phyloP scores from a whole-genome alignment of 345 rosid genomes.

The Brassica nigra region DNA sequence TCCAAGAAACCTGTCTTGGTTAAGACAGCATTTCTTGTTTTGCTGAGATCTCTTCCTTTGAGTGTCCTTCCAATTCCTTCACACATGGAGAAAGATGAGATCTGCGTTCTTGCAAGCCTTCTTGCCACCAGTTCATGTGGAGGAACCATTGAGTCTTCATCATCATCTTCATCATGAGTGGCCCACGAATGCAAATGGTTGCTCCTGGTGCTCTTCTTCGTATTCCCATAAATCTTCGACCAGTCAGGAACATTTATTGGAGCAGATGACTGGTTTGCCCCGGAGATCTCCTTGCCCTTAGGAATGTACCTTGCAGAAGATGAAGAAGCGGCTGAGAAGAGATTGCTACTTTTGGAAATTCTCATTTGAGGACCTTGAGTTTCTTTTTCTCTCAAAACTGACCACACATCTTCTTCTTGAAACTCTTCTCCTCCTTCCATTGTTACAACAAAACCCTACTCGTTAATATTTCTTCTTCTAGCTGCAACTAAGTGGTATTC shows the following conservation, averaged over 20 bases:
- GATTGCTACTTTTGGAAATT: slow-evolving; percentile 39
- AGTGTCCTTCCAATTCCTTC: slow-evolving; percentile 89
- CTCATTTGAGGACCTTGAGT: slow-evolving; percentile 46
- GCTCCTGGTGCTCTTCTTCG: slow-evolving; percentile 17
- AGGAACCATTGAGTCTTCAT: slow-evolving; percentile 61
- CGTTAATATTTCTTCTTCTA: slow-evolving; percentile 15
- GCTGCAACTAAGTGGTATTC: slow-evolving; percentile 16
- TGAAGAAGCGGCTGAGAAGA: slow-evolving; percentile 44
- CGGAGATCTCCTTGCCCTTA: slow-evolving; percentile 21
- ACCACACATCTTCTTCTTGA: slow-evolving; percentile 77
- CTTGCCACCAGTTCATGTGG: slow-evolving; percentile 82
- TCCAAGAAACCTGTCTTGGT: slow-evolving; percentile 81
- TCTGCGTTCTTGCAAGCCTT: slow-evolving; percentile 52
- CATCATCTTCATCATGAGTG: slow-evolving; percentile 44
- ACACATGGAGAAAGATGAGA: slow-evolving; percentile 67
- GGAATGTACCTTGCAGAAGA: slow-evolving; percentile 40
- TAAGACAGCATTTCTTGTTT: slow-evolving; percentile 69
- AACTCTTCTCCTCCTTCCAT: slow-evolving; percentile 55
- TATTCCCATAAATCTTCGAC: slow-evolving; percentile 76
- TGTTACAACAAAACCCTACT: slow-evolving; percentile 32
- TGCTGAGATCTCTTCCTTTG: slow-evolving; percentile 82
- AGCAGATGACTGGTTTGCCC: slow-evolving; percentile 60
- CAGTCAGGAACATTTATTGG: slow-evolving; percentile 87
- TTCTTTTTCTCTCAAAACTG: slow-evolving; percentile 44
- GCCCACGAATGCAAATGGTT: slow-evolving; percentile 37